Base-by-base conservation (phyloP, 1,284 basidiomycete species). In the Rhodotorula mucilaginosa region DNA sequence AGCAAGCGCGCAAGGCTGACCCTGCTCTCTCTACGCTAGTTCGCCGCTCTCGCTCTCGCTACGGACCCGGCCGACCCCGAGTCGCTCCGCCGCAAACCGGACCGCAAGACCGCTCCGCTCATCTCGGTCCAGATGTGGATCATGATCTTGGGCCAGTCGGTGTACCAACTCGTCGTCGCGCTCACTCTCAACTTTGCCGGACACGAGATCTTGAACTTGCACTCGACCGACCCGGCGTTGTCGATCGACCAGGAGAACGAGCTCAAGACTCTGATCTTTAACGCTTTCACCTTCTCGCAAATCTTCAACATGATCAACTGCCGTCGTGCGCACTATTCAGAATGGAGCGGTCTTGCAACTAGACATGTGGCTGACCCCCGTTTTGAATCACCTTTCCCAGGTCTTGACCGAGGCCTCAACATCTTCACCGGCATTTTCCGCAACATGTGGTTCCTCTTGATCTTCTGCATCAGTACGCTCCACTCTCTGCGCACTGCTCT, bases 241-340 rank as follows among this genome's bases (percentile, higher is more conserved):
- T 81, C 81, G 54, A 79, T 84, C 29, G 83, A 85, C 60, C 78
- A 85, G 70, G 69, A 81, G n/a, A 80, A 83, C 15, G 83, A 90
- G 67, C 85, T 96, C 18, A 88, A 89, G 78, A 93, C 95, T 0
- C 84, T 98, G 19, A 91, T 97, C 56, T 99, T 99, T 88, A 99
- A 98, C 80, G 86, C 89, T 23, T 99, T 97, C 79, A 96, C 99
- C 59, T 98, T 97, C 82, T 92, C 92, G 63, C 93, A 97, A 81
- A 93, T 97, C 77, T 92, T 63, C 57, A 97, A 97, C 84, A 94
- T 93, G 73, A 82, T 98, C 82, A 98, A 98, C 49, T 62, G 26
- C 26, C 61, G 61, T 15, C 61, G 61, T 56, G 54, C 10, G 54
- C 31, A n/a, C 23, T 26, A 2, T 29, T 56, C 26, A 5, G 13